phyloP scores from a whole-genome alignment of 2,329 filamentous ascomycete species.

The Penicillium sp. region DNA sequence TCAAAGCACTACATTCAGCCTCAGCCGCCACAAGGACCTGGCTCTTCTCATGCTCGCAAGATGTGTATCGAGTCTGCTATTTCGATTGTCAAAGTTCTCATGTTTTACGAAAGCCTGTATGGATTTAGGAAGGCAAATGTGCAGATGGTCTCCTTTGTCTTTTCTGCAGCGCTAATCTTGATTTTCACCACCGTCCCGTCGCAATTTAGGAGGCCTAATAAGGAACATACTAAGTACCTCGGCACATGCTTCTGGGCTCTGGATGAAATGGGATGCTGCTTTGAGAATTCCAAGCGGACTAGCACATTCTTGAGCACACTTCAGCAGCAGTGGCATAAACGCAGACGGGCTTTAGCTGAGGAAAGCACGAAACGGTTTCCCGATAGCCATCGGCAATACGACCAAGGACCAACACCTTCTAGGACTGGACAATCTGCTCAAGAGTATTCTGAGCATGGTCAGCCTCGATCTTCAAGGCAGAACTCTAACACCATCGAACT shows the following conservation, averaged over 20 bases:
- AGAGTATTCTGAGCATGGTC: too few species aligned
- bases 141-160: constrained; percentile 35
- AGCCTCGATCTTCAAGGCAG: too few species aligned
- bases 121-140: constrained; percentile 33
- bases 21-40: constrained; percentile 26
- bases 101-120: constrained; percentile 32
- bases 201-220: too few species aligned
- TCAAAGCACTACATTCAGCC: constrained; percentile 36
- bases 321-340: too few species aligned
- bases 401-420: too few species aligned
- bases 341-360: too few species aligned
- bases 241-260: too few species aligned
- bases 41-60: constrained; percentile 33
- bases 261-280: too few species aligned
- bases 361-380: too few species aligned
- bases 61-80: constrained; percentile 34
- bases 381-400: too few species aligned
- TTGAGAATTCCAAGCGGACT: background rate
- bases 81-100: constrained; percentile 32
- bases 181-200: constrained; percentile 27
- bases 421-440: too few species aligned
- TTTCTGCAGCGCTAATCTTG: constrained; percentile 37
- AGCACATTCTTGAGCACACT: background rate
- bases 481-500: too few species aligned
- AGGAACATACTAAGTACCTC: background rate